phyloP scores from a whole-genome alignment of 106 monocot species.

The Allium fistulosum region DNA sequence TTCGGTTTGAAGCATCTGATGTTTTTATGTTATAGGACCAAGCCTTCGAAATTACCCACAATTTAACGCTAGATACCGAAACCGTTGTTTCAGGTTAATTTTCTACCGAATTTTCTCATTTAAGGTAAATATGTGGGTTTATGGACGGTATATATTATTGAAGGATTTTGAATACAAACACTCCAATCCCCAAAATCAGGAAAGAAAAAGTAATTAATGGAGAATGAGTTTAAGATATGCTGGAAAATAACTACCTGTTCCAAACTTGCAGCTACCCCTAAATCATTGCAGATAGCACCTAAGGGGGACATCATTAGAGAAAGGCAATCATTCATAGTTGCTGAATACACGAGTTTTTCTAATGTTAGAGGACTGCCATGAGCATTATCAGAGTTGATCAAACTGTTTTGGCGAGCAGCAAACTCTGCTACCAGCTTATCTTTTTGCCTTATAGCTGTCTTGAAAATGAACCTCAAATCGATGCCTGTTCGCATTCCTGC shows the following conservation, averaged over 20 bases:
- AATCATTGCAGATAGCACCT: slow-evolving; percentile 65
- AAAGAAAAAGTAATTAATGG: neutral
- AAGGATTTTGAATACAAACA: neutral
- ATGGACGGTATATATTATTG: neutral
- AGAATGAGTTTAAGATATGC: neutral
- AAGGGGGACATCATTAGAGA: slow-evolving; percentile 46
- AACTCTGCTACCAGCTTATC: slow-evolving; percentile 54
- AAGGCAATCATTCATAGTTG: slow-evolving; percentile 41
- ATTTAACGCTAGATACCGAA: too few relatives aligned
- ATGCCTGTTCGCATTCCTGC: slow-evolving; percentile 52
- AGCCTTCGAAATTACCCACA: too few relatives aligned
- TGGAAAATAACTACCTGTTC: slow-evolving; percentile 34
- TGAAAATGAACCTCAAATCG: slow-evolving; percentile 62
- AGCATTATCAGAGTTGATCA: slow-evolving; percentile 17
- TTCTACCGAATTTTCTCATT: too few relatives aligned
- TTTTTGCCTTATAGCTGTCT: slow-evolving; percentile 52
- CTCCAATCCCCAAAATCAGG: neutral
- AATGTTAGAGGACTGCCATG: slow-evolving; percentile 33
- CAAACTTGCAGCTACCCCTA: slow-evolving; percentile 17
- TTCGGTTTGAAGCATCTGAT: too few relatives aligned
- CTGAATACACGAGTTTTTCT: slow-evolving; percentile 43
- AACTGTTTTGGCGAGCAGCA: slow-evolving; percentile 21
- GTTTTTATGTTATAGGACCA: too few relatives aligned
- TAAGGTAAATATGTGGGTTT: too few relatives aligned
- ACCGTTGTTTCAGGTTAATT: too few relatives aligned